These are phyloP conservation scores for Simplicillium sp. DNA, from an alignment of 2,329 filamentous ascomycete species.

Conservation along the genomic window DNA sequence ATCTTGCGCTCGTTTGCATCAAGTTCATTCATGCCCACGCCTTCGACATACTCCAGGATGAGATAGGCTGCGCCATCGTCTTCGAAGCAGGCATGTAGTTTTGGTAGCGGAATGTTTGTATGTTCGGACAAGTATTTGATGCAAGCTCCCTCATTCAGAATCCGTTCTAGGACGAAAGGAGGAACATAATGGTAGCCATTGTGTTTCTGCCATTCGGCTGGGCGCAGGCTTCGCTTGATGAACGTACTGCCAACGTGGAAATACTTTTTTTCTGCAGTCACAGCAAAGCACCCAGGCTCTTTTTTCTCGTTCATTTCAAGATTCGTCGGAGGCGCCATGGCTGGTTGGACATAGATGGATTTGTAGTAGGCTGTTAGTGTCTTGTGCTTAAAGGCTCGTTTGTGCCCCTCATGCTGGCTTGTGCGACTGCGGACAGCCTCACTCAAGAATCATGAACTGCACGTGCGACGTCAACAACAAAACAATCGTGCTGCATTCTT, in stretches of 20 bases:
- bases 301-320: constrained; percentile 3
- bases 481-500: too few species aligned
- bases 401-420: too few species aligned
- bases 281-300: constrained; percentile 5
- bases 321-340: constrained; percentile 7
- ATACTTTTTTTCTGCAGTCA: constrained; percentile 7
- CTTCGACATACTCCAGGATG: constrained; percentile 9
- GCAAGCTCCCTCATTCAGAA: constrained; percentile 10
- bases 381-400: too few species aligned
- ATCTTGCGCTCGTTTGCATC: constrained; percentile 2
- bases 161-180: constrained; percentile 8
- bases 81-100: constrained; percentile 10
- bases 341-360: too few species aligned
- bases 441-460: too few species aligned
- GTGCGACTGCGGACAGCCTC: too few species aligned
- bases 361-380: too few species aligned
- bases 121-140: constrained; percentile 9
- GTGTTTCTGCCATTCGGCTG: constrained; percentile 8
- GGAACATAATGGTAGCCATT: constrained; percentile 1
- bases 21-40: constrained; percentile 8
- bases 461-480: too few species aligned
- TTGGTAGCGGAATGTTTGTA: constrained; percentile 11
- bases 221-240: constrained; percentile 10
- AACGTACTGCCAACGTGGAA: constrained; percentile 4
- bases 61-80: constrained; percentile 10